These are phyloP conservation scores for Wickerhamiella allomyrinae DNA, from an alignment of 805 yeast genomes.

Conservation along the genomic window DNA sequence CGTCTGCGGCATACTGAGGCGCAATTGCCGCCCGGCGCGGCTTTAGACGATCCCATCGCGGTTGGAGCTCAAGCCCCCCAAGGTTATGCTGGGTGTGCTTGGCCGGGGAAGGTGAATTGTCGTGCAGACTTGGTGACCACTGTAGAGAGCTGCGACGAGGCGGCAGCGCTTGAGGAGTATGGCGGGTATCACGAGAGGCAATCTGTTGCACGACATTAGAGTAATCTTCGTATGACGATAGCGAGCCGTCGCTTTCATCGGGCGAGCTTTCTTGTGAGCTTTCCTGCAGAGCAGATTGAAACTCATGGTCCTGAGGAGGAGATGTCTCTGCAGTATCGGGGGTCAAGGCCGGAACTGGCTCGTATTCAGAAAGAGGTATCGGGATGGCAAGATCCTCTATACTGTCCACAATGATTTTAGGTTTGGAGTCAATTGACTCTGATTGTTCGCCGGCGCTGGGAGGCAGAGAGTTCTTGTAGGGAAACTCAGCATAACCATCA, in stretches of 20 bases:
- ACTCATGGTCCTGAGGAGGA: not conserved
- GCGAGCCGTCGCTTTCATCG: not conserved
- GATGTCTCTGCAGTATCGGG: not conserved
- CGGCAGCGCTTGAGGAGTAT: not conserved
- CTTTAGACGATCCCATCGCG: not conserved
- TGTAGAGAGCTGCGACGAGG: not conserved
- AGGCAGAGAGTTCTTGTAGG: not conserved
- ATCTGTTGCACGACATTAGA: not conserved
- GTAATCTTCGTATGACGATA: not conserved
- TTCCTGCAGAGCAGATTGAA: not conserved
- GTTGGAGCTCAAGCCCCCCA: not conserved
- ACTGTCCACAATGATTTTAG: no score
- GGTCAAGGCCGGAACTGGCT: not conserved
- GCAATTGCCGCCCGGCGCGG: conserved; percentile 1
- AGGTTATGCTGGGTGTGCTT: not conserved
- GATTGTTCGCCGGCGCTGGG: no score
- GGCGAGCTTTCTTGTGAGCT: not conserved
- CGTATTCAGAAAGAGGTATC: not conserved
- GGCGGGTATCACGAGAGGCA: not conserved
- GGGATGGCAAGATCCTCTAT: not conserved
- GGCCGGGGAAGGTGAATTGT: not conserved
- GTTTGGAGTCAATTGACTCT: no score
- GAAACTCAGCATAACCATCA: not conserved
- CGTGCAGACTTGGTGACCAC: not conserved
- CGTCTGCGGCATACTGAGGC: not conserved